Base-by-base conservation (phyloP, 805 yeast genomes). In the Lipomyces sp. region DNA sequence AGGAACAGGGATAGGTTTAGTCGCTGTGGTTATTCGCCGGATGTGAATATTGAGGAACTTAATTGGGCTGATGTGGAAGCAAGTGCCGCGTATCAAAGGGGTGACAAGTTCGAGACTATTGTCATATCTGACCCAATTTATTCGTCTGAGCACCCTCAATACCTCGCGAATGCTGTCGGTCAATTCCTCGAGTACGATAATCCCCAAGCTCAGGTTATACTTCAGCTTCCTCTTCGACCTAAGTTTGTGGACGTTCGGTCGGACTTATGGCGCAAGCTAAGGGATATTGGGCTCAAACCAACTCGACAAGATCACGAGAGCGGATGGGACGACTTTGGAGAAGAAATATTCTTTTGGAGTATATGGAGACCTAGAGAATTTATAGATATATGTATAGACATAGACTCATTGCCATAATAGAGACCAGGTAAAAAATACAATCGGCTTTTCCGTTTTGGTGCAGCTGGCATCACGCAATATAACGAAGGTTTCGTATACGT, bases 261-360 rank as follows among this genome's bases (percentile, higher is more conserved):
- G 2, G 55, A 73, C 10, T 77, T 95, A 29, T 90, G 93, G 89
- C 63, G 64, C 0, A 75, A 89, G 10, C 72, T 94, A 53, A 73
- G 72, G 1, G 75, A 75, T 0, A 66, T 72, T 0, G 75, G 74
- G 0, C 61, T 82, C 72, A 61, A 55, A n/a, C 66, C 83, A 72
- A 68, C 74, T 0, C 76, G 77, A 4, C 78, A 80, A 53, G 82
- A 78, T 10, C 73, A 76, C 2, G 92, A 90, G 66, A 77, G 81
- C 3, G 98, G 97, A 0, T 79, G 78, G 63, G 99, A 94, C 74
- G 98, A 93, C 75, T 93, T 92, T 80, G 98, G 98, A 0, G 82
- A 81, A 37, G 87, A 87, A 63, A 75, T 80, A 33, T 93, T 87
- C 73, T 65, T 65, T 11, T 70, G 71, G 53, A 61, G 72, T 24